These are phyloP conservation scores for Fragaria vesca DNA, from an alignment of 306 rosid species.

Conservation along the genomic window DNA sequence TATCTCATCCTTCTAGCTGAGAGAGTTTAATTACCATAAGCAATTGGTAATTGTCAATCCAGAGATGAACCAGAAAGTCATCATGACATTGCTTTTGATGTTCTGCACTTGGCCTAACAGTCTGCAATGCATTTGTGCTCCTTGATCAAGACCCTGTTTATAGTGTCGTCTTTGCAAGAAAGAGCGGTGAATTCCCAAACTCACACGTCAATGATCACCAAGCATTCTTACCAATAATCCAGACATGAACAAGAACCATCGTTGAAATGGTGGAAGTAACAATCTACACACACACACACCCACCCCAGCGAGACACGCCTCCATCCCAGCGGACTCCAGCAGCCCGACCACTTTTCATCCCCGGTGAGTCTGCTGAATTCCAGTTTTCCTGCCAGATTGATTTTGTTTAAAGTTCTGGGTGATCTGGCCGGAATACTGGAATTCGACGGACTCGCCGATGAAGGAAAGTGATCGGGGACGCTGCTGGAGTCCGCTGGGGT, in stretches of 20 bases:
- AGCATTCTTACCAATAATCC: conserved; percentile 66
- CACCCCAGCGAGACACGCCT: no score
- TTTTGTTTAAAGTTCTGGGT: no score
- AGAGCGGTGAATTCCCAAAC: background rate
- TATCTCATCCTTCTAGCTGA: background rate
- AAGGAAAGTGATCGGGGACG: no score
- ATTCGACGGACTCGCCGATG: no score
- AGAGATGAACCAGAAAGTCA: background rate
- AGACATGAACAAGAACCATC: conserved; percentile 76
- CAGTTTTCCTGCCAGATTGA: no score
- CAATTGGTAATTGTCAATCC: background rate
- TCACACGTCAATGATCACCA: background rate
- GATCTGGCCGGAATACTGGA: no score
- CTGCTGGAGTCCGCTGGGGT: no score
- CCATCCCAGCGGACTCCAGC: no score
- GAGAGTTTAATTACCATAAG: background rate
- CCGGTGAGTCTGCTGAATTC: no score
- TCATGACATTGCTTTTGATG: no score
- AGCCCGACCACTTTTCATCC: no score
- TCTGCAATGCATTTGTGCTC: background rate
- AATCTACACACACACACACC: no score
- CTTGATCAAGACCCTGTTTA: background rate
- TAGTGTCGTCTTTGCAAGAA: background rate
- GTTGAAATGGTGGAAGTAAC: conserved; percentile 73
- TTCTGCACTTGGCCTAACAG: background rate